Evolutionary conservation across 1,139 yeast genomes (phyloP).

Genomic region (Geotrichum cucujoidarum): DNA sequence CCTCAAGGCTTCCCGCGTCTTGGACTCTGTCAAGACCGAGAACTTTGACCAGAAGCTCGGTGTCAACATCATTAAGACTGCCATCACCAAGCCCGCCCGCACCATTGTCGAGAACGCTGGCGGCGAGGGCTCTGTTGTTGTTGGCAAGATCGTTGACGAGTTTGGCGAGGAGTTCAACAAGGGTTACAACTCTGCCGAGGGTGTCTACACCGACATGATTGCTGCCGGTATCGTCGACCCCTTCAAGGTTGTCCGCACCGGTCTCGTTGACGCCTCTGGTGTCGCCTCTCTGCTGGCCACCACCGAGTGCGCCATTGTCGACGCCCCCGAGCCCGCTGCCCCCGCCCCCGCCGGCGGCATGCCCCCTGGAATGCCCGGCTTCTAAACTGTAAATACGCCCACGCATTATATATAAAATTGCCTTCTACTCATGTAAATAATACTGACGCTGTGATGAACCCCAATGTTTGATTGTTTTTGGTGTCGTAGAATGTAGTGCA

Average conservation of each 20-base stretch:
- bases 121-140: slow-evolving; percentile 96
- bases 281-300: slow-evolving; percentile 97
- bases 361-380: slow-evolving; percentile 57
- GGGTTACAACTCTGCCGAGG: slow-evolving; percentile 93
- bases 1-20: slow-evolving; percentile 82
- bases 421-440: not conserved
- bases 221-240: slow-evolving; percentile 98
- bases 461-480: too few species aligned
- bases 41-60: slow-evolving; percentile 98
- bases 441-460: not conserved
- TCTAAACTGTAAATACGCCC: slow-evolving; percentile 2
- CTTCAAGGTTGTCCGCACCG: slow-evolving; percentile 96
- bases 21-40: slow-evolving; percentile 73
- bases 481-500: too few species aligned
- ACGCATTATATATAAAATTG: not conserved
- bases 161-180: slow-evolving; percentile 80
- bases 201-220: slow-evolving; percentile 94
- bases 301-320: slow-evolving; percentile 97
- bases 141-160: slow-evolving; percentile 82
- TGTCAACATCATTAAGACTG: slow-evolving; percentile 90
- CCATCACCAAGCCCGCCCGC: slow-evolving; percentile 95
- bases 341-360: slow-evolving; percentile 49
- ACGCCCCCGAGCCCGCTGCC: slow-evolving; percentile 87
- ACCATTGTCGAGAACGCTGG: slow-evolving; percentile 98
- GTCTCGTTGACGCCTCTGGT: slow-evolving; percentile 95